These are phyloP conservation scores for Neolentinus lepideus DNA, from an alignment of 1,284 basidiomycete species.

Conservation along the genomic window DNA sequence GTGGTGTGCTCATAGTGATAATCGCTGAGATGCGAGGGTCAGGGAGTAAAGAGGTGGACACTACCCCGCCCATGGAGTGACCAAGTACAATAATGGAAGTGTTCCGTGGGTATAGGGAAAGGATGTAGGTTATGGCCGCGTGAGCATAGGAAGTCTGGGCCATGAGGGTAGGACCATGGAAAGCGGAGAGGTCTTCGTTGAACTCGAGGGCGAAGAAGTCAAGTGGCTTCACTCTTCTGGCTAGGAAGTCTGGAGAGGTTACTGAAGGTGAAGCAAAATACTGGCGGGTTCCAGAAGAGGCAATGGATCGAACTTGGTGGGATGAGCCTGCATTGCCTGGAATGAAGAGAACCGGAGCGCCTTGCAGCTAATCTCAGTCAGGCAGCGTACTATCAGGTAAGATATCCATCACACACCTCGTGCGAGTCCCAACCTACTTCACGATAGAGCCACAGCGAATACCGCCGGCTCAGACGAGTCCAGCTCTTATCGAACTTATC, in stretches of 20 bases:
- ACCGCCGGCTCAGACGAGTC: constrained; percentile 67
- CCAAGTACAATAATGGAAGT: constrained; percentile 76
- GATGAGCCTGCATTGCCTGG: constrained; percentile 97
- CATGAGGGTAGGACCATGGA: constrained; percentile 85
- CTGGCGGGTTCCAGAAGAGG: constrained; percentile 81
- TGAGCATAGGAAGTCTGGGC: constrained; percentile 79
- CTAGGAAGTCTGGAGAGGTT: constrained; percentile 41
- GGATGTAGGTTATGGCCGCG: constrained; percentile 70
- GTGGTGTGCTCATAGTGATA: constrained; percentile 94
- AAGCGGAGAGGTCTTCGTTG: constrained; percentile 96
- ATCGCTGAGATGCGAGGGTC: constrained; percentile 66
- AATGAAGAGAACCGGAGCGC: constrained; percentile 87
- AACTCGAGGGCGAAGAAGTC: constrained; percentile 93
- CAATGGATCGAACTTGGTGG: constrained; percentile 91
- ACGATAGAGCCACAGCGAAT: constrained; percentile 86
- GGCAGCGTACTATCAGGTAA: neutral
- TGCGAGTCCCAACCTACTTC: constrained; percentile 80
- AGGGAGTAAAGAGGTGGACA: constrained; percentile 71
- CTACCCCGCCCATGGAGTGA: constrained; percentile 99
- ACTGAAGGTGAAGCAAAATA: constrained; percentile 56
- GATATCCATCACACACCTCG: constrained; percentile 38
- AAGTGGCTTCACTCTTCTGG: constrained; percentile 44
- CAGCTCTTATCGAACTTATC: constrained; percentile 53
- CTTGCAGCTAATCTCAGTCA: constrained; percentile 31
- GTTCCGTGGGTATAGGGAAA: constrained; percentile 62